Conservation (phyloP, 1,284 basidiomycete genomes). For the Wolfiporia cocos region DNA sequence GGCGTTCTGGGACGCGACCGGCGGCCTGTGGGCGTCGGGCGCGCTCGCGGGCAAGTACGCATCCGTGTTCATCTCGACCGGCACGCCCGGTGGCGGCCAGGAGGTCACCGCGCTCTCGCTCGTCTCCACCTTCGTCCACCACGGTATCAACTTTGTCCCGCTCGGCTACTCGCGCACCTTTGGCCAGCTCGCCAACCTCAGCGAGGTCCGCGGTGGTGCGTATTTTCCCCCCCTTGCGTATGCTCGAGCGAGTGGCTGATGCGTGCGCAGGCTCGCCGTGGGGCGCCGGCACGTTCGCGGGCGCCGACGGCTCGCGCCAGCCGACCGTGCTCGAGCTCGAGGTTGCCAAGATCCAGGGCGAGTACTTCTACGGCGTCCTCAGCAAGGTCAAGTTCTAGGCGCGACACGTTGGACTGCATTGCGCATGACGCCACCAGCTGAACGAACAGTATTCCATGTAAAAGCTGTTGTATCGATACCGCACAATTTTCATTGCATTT, state of each 20-base stretch:
- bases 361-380: constrained; percentile 47
- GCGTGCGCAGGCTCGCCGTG: constrained; percentile 62
- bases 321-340: constrained; percentile 60
- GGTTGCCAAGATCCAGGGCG: constrained; percentile 63
- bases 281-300: constrained; percentile 71
- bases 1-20: constrained; percentile 81
- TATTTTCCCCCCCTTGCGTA: constrained; percentile 14
- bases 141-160: constrained; percentile 77
- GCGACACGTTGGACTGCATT: too few relatives aligned
- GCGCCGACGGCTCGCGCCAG: constrained; percentile 54
- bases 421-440: too few relatives aligned
- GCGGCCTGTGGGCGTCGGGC: constrained; percentile 69
- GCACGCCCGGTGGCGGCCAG: constrained; percentile 65
- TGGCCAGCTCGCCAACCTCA: constrained; percentile 50
- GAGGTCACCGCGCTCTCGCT: constrained; percentile 62
- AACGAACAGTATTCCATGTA: too few relatives aligned
- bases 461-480: too few relatives aligned
- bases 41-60: constrained; percentile 80
- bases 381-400: constrained; percentile 32
- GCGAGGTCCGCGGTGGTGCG: constrained; percentile 67
- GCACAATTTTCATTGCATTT: too few relatives aligned
- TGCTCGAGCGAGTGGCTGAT: too few relatives aligned
- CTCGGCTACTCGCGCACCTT: constrained; percentile 67
- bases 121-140: constrained; percentile 75
- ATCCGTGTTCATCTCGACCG: constrained; percentile 65